A percentile compares a stretch with the other conserved stretches of the same genome.
phyloP scores from a whole-genome alignment of 352 stramenopile species.

The Globisporangium splendens region DNA sequence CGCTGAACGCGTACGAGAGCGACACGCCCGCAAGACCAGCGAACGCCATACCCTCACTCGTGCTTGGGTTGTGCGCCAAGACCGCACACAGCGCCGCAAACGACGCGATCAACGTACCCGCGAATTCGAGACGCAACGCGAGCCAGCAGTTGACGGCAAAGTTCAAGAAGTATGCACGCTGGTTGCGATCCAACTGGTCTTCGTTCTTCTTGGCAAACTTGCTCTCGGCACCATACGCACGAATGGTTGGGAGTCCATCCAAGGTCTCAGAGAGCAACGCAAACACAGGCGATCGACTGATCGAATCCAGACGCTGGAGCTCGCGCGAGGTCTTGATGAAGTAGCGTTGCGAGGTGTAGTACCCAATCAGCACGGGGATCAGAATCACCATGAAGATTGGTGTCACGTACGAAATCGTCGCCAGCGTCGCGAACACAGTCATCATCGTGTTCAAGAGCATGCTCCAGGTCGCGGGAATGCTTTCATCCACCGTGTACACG shows the following conservation, averaged over 20 bases:
- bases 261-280: slow-evolving; percentile 93
- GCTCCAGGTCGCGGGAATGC: slow-evolving; percentile 61
- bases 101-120: slow-evolving; percentile 55
- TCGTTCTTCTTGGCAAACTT: slow-evolving; percentile 56
- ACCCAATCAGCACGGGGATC: slow-evolving; percentile 60
- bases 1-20: slow-evolving; percentile 75
- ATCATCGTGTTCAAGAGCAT: slow-evolving; percentile 75
- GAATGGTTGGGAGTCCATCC: slow-evolving; percentile 93
- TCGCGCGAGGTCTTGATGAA: slow-evolving; percentile 91
- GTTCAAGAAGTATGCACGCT: slow-evolving; percentile 73
- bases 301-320: slow-evolving; percentile 95
- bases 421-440: slow-evolving; percentile 57
- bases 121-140: slow-evolving; percentile 70
- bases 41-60: slow-evolving; percentile 35
- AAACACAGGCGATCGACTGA: slow-evolving; percentile 94
- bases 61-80: slow-evolving; percentile 40
- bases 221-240: slow-evolving; percentile 60
- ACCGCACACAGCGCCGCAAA: slow-evolving; percentile 53
- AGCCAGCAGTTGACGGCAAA: slow-evolving; percentile 77
- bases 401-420: slow-evolving; percentile 69
- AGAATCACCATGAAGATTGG: slow-evolving; percentile 71
- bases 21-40: slow-evolving; percentile 64
- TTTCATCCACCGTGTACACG: slow-evolving; percentile 73
- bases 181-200: slow-evolving; percentile 55
- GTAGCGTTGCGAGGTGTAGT: slow-evolving; percentile 86